phyloP scores from a whole-genome alignment of 1,284 basidiomycete genomes.

The Sparassis latifolia region DNA sequence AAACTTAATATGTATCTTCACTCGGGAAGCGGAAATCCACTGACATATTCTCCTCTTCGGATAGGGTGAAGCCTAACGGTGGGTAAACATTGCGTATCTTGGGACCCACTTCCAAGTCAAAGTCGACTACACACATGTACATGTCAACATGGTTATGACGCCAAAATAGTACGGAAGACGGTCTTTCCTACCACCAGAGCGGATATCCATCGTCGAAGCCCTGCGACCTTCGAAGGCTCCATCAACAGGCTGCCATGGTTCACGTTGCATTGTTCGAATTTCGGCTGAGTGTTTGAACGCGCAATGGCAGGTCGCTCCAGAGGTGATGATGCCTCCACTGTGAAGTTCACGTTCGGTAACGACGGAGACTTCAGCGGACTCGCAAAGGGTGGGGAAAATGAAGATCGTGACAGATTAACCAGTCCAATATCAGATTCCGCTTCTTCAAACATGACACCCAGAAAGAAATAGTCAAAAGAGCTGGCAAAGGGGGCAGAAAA shows the following conservation, averaged over 20 bases:
- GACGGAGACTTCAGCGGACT: conserved; percentile 24
- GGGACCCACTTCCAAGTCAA: conserved; percentile 85
- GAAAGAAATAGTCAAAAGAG: no score
- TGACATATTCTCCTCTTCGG: conserved; percentile 81
- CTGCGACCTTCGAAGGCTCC: conserved; percentile 39
- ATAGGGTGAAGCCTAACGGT: conserved; percentile 50
- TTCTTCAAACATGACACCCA: no score
- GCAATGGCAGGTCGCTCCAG: conserved; percentile 33
- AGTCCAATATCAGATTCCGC: conserved; percentile 26
- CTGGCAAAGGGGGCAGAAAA: no score
- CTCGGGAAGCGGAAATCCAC: conserved; percentile 17
- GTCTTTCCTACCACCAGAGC: conserved; percentile 67
- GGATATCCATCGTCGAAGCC: conserved; percentile 72
- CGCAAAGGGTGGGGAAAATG: conserved; percentile 10
- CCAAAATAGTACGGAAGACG: not conserved
- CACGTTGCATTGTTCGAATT: conserved; percentile 9
- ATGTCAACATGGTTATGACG: conserved; percentile 9
- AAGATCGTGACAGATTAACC: conserved; percentile 17
- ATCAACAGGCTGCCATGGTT: conserved; percentile 31
- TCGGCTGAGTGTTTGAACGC: conserved; percentile 24
- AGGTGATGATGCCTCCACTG: conserved; percentile 7
- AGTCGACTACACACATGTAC: conserved; percentile 56
- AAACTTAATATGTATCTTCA: conserved; percentile 7
- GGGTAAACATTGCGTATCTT: conserved; percentile 72
- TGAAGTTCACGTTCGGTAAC: conserved; percentile 22